Conservation (phyloP, 371 early-diverging fungal species). For the Mortierella polycephala region DNA sequence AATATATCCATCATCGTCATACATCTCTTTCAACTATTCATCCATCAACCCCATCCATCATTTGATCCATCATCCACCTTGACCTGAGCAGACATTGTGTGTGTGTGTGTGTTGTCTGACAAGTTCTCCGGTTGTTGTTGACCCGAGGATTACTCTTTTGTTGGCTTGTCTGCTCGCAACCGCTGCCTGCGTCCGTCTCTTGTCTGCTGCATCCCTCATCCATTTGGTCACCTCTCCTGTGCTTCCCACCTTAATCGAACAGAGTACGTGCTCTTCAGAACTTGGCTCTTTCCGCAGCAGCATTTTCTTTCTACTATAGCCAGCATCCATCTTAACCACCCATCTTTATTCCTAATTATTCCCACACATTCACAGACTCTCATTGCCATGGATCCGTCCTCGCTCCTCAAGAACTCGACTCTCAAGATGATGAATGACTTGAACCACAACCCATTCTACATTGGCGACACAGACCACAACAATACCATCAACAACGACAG, state of each 20-base stretch:
- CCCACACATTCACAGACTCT: slow-evolving; percentile 3
- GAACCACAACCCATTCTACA: slow-evolving; percentile 14
- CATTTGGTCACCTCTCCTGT: neutral
- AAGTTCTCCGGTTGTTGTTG: slow-evolving; percentile 51
- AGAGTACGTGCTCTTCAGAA: neutral
- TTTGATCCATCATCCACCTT: neutral
- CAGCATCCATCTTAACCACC: neutral
- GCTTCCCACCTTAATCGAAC: neutral
- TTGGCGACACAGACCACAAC: slow-evolving; percentile 15
- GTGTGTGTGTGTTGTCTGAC: slow-evolving; percentile 27
- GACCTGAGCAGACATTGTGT: slow-evolving; percentile 19
- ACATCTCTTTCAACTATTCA: neutral
- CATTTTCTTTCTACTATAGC: neutral
- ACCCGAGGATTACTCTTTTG: slow-evolving; percentile 31
- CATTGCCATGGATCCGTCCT: slow-evolving; percentile 13
- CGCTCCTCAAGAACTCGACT: slow-evolving; percentile 6
- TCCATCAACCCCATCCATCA: neutral
- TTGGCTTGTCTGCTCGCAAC: slow-evolving; percentile 4
- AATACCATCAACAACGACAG: slow-evolving; percentile 11
- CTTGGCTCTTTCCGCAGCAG: neutral
- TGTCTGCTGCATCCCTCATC: neutral
- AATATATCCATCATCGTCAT: slow-evolving; percentile 1
- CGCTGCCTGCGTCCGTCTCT: slow-evolving; percentile 3
- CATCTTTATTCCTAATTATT: neutral
- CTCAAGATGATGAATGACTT: slow-evolving; percentile 22